These are phyloP conservation scores for Santalum album DNA, from an alignment of 164 flowering plant genomes.

Conservation along the genomic window DNA sequence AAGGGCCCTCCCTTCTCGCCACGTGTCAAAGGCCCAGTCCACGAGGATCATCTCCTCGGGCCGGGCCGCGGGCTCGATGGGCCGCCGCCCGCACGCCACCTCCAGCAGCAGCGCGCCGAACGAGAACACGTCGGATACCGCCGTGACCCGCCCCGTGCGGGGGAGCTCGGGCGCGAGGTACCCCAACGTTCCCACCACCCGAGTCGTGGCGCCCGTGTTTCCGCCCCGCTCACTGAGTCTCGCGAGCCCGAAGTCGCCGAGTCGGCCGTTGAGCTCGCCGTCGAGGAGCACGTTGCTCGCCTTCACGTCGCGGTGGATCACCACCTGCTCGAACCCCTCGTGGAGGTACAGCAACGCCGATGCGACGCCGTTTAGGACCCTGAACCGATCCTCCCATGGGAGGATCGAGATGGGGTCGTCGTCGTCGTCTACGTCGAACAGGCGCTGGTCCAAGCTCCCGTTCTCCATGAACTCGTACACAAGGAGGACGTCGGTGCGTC, in stretches of 20 bases:
- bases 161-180: conserved; percentile 30
- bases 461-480: conserved; percentile 32
- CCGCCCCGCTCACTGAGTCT: conserved; percentile 23
- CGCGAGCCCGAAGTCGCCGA: conserved; percentile 32
- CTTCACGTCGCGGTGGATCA: conserved; percentile 31
- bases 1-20: conserved; percentile 14
- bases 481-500: conserved; percentile 19
- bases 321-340: conserved; percentile 27
- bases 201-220: conserved; percentile 17
- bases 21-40: conserved; percentile 19
- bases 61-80: conserved; percentile 12
- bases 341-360: conserved; percentile 21
- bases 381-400: conserved; percentile 25
- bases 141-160: conserved; percentile 21
- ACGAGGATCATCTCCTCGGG: conserved; percentile 16
- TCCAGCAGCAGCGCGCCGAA: conserved; percentile 27
- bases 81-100: conserved; percentile 29
- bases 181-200: conserved; percentile 26
- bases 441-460: conserved; percentile 24
- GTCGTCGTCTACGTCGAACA: too few species aligned
- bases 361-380: conserved; percentile 27
- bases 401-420: conserved; percentile 5
- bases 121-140: conserved; percentile 24
- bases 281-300: conserved; percentile 31
- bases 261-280: conserved; percentile 19